Percentiles rank a stretch among this genome's conserved stretches.
These are phyloP conservation scores for Saccharomyces jurei DNA, from an alignment of 805 yeast genomes.

Conservation along the genomic window DNA sequence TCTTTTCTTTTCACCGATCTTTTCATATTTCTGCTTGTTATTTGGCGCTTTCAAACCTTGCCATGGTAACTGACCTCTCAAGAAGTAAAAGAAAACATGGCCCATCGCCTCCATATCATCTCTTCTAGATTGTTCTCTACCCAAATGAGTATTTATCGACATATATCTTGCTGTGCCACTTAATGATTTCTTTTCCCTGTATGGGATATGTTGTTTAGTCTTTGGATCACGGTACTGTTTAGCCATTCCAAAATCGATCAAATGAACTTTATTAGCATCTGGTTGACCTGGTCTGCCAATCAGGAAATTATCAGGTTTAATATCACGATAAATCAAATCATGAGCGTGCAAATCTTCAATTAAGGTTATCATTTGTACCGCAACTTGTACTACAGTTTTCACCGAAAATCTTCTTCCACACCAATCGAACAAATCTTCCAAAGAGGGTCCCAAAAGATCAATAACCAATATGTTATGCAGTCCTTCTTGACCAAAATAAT, in stretches of 20 bases:
- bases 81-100: constrained; percentile 90
- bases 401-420: constrained; percentile 84
- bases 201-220: constrained; percentile 91
- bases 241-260: constrained; percentile 98
- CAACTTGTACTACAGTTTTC: constrained; percentile 87
- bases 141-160: constrained; percentile 95
- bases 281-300: constrained; percentile 83
- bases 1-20: constrained; percentile 93
- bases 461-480: constrained; percentile 90
- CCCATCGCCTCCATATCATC: constrained; percentile 96
- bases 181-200: constrained; percentile 88
- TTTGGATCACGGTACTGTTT: constrained; percentile 95
- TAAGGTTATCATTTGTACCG: constrained; percentile 86
- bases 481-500: constrained; percentile 97
- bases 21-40: constrained; percentile 94
- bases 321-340: constrained; percentile 89
- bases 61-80: constrained; percentile 95
- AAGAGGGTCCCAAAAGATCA: constrained; percentile 88
- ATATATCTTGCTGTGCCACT: constrained; percentile 98
- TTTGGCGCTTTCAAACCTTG: constrained; percentile 98
- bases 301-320: constrained; percentile 93
- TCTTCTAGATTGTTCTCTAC: constrained; percentile 92
- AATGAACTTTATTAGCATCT: constrained; percentile 76
- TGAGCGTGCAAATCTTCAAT: constrained; percentile 83
- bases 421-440: constrained; percentile 97